Percentiles rank a stretch among this genome's conserved stretches.
Conservation (phyloP, 805 yeast genomes). For the Torulaspora franciscae region DNA sequence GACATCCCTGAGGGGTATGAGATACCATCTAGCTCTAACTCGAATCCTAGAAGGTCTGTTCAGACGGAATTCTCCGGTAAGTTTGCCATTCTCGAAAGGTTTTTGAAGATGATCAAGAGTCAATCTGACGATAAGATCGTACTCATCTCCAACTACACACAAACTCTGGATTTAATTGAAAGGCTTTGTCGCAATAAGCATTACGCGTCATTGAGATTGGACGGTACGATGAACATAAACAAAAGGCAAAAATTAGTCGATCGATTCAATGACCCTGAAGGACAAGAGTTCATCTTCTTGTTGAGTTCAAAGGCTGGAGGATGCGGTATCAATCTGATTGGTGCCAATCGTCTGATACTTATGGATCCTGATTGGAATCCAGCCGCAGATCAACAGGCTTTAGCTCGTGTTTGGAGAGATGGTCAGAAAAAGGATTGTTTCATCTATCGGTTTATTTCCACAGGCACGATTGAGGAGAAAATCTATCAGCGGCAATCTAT, state of each 20-base stretch:
- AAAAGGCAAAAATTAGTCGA: conserved; percentile 93
- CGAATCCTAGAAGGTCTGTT: conserved; percentile 44
- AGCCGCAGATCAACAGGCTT: conserved; percentile 95
- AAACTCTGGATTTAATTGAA: conserved; percentile 87
- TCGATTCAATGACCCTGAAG: conserved; percentile 83
- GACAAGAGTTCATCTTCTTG: conserved; percentile 77
- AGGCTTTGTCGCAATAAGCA: conserved; percentile 68
- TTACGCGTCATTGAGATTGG: conserved; percentile 78
- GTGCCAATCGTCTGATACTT: conserved; percentile 85
- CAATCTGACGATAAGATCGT: conserved; percentile 95
- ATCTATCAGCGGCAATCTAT: conserved; percentile 93
- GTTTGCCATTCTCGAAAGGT: conserved; percentile 77
- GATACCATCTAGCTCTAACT: conserved; percentile 10
- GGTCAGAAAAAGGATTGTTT: conserved; percentile 97
- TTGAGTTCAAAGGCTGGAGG: conserved; percentile 97
- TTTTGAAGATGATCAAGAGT: conserved; percentile 64
- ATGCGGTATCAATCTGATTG: conserved; percentile 94
- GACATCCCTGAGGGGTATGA: conserved; percentile 68
- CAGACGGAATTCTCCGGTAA: conserved; percentile 85
- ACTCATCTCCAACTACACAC: conserved; percentile 89
- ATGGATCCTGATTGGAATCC: conserved; percentile 98
- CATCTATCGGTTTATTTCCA: conserved; percentile 86
- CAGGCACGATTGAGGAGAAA: conserved; percentile 95
- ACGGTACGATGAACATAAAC: conserved; percentile 88
- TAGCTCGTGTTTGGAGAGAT: conserved; percentile 98